These are phyloP conservation scores for Marchantia polymorpha DNA, from an alignment of 225 moss, liverwort and hornwort species.

Conservation along the genomic window DNA sequence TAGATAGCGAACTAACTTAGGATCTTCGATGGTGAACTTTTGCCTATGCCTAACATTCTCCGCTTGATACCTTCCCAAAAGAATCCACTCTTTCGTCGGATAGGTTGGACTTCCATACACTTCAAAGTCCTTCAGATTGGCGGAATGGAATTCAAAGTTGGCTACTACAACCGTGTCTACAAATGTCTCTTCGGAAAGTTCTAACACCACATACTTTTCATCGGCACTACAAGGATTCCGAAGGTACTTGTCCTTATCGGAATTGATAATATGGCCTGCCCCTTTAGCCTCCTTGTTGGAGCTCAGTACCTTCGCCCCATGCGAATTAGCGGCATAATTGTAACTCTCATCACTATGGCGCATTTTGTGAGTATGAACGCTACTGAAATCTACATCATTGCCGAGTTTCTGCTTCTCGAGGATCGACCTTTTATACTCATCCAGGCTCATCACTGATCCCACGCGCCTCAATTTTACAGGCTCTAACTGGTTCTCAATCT, in stretches of 20 bases:
- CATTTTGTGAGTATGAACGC: conserved; percentile 54
- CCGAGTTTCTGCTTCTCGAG: conserved; percentile 41
- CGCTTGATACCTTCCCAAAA: conserved; percentile 79
- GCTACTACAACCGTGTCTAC: conserved; percentile 74
- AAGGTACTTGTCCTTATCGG: conserved; percentile 91
- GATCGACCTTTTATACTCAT: conserved; percentile 77
- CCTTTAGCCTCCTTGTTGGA: conserved; percentile 94
- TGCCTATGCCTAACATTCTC: conserved; percentile 85
- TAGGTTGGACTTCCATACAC: conserved; percentile 78
- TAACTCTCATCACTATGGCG: conserved; percentile 69
- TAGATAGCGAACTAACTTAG: conserved; percentile 80
- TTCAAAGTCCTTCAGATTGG: conserved; percentile 84
- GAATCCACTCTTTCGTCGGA: conserved; percentile 82
- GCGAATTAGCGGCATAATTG: conserved; percentile 71
- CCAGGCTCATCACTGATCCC: conserved; percentile 68
- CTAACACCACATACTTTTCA: conserved; percentile 71
- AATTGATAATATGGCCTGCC: conserved; percentile 69
- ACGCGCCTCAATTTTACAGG: conserved; percentile 47
- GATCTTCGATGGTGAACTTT: conserved; percentile 73
- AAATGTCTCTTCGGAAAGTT: conserved; percentile 92
- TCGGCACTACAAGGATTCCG: conserved; percentile 93
- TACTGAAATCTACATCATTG: conserved; percentile 51
- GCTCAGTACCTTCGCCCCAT: conserved; percentile 79
- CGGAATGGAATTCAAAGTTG: conserved; percentile 93
- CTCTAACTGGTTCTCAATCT: conserved; percentile 20